Percentiles rank a stretch among this genome's conserved stretches.
Evolutionary conservation across 202 grass and related monocot genomes (phyloP).

Genomic region (Zizania palustris): DNA sequence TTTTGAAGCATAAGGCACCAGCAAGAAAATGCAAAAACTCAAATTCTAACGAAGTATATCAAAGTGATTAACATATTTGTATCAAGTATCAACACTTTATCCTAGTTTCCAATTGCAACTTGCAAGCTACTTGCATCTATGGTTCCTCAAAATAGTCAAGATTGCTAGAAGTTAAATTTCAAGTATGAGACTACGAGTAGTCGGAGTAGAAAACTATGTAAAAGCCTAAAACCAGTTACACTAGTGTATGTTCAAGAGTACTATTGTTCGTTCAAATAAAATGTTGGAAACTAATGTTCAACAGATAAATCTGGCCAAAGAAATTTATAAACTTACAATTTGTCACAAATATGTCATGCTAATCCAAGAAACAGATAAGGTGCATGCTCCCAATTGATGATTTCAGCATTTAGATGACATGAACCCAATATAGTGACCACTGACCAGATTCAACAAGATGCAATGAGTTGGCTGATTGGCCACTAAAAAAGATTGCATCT

Average conservation of each 20-base stretch:
- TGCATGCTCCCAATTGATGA: neutral
- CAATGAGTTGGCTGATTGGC: neutral
- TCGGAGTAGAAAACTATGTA: neutral
- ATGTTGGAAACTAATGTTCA: neutral
- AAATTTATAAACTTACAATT: neutral
- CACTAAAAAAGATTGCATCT: neutral
- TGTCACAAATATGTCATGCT: neutral
- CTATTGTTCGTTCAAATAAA: neutral
- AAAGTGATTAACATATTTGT: neutral
- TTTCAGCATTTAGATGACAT: neutral
- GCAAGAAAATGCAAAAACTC: neutral
- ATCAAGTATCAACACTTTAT: neutral
- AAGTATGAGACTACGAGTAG: no score
- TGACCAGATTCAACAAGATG: neutral
- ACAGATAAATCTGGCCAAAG: neutral
- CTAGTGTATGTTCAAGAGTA: neutral
- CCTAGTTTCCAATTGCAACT: neutral
- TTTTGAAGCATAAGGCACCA: neutral
- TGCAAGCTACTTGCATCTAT: neutral
- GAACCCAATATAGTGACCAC: neutral
- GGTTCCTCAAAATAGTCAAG: neutral
- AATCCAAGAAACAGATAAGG: neutral
- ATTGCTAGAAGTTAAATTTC: neutral
- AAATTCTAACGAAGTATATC: neutral
- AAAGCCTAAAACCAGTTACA: neutral